Percentiles rank a stretch among this genome's conserved stretches.
phyloP scores from a whole-genome alignment of 768 basidiomycete genomes.

The Amylocystis lapponica region DNA sequence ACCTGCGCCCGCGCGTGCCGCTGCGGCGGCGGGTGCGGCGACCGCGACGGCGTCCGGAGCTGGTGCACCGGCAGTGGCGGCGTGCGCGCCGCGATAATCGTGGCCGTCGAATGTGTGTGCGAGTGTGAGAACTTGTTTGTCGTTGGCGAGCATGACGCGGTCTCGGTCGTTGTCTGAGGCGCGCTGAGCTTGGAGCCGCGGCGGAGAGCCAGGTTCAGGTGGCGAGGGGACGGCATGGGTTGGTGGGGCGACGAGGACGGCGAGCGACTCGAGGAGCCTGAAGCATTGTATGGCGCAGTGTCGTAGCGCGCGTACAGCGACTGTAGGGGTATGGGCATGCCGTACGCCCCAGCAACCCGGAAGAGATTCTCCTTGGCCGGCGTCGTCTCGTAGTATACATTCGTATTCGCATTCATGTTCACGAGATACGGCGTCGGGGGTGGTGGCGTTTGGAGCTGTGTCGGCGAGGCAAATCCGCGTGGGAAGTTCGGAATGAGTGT shows the following conservation, averaged over 20 bases:
- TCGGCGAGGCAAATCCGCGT: constrained; percentile 10
- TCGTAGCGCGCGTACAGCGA: too few species aligned
- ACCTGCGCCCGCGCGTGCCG: constrained; percentile 3
- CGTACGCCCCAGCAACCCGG: constrained; percentile 5
- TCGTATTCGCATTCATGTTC: constrained; percentile 8
- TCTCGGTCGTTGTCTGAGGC: not conserved
- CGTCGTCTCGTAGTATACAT: constrained; percentile 23
- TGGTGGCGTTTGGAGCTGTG: constrained; percentile 5
- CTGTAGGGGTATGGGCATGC: not conserved
- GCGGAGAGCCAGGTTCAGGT: not conserved
- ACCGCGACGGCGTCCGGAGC: constrained; percentile 15
- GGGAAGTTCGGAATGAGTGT: constrained; percentile 5
- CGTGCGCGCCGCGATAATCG: constrained; percentile 37
- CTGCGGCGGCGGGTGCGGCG: constrained; percentile 9
- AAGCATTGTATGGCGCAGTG: not conserved
- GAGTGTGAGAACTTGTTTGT: constrained; percentile 31
- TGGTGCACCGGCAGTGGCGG: constrained; percentile 27
- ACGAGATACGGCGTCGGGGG: constrained; percentile 7
- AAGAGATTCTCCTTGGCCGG: constrained; percentile 14
- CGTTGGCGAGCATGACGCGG: constrained; percentile 18
- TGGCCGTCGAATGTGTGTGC: constrained; percentile 46
- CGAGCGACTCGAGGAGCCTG: not conserved
- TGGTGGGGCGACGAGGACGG: constrained; percentile 3
- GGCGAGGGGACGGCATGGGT: not conserved
- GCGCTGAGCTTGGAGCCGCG: constrained; percentile 3